Evolutionary conservation across 2,329 filamentous ascomycete genomes (phyloP), one percentile per base, ranked within the genome.

Genomic region (Sclerotinia minor): DNA sequence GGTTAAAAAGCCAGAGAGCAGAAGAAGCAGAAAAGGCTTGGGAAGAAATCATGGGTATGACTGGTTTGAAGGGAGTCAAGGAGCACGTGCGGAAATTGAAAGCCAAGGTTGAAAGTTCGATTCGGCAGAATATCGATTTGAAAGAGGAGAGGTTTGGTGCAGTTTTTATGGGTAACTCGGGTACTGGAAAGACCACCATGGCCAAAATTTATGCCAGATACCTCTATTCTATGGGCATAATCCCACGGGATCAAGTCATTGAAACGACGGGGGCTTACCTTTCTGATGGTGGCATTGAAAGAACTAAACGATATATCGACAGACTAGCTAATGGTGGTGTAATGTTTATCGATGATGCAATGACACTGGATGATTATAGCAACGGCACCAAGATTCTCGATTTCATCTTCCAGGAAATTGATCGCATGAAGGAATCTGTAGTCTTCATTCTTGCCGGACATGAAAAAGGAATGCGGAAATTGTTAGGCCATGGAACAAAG

Each of bases 401-500:
- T 69, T 91, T 83, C 69, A 79, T 94, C 0, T 82, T 93, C 0
- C 82, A 88, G 0, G 89, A 92, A 72, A 84, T 92, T 0, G 90
- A 93, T 72, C 91, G 91, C 57, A 80, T 86, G 1, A 84, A 82
- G 0, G 89, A 89, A 0, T 90, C 90, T 72, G 76, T 92, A 0
- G 85, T 88, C 0, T 90, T 93, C 67, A 81, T 93, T 1, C 78
- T 94, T 1, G 90, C 89, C 0, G 90, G 91, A 0, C 92, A 93
- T 75, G 82, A 81, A 65, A 87, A 87, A 71, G 83, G 90, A 70
- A 93, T 94, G 89, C 89, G 92, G 71, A 81, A 82, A 0, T 91
- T 93, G 74, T 91, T 91, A 57, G 81, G 84, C 0, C 89, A 92
- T 70, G 86, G 86, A 0, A 90, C 91, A 0, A 67, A 64, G 50